Base-by-base conservation (phyloP, 176 grass and related monocot species). In the Cenchrus fungigraminus region DNA sequence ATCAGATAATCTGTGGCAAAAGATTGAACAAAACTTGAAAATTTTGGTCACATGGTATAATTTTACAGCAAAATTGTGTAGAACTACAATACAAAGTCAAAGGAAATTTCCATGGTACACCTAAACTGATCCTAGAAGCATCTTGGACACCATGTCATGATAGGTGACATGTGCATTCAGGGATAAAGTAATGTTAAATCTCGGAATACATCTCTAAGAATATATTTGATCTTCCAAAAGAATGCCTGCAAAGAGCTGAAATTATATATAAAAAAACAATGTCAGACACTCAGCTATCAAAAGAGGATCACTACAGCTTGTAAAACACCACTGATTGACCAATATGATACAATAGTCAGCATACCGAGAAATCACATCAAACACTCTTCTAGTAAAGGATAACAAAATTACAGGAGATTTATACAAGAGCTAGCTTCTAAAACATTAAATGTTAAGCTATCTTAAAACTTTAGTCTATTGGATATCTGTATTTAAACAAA, bases 161-260 rank as follows among this genome's bases (percentile, higher is more conserved):
- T 61, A 73, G 57, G 59, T 66, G 57, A 86, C 46, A 71, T 76
- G 65, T 43, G 47, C 37, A 64, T 67, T 78, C 50, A 57, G 22
- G 12, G 17, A 69, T 42, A 69, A 29, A 25, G 32, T 40, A 47
- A 68, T 82, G 57, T 65, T 78, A 83, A 78, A 37, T 83, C 43
- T 83, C 9, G 58, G 57, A 79, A 82, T 17, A 65, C 71, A 43
- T 63, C 59, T 83, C 79, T 85, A 78, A 73, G 46, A 68, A 42
- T 15, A 68, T 43, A 46, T 73, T 58, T 52, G 50, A 90, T 79
- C 79, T 49, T 73, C 84, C 77, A 68, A 82, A 86, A 29, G 28
- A 60, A 71, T 77, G 79, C 79, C 84, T 74, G 84, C 42, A 79
- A 55, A 60, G 49, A 84, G 76, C 82, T 16, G 81, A 75, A 85